These are phyloP conservation scores for Ascobolus immersus DNA, from an alignment of 495 filamentous ascomycete species.

Conservation along the genomic window DNA sequence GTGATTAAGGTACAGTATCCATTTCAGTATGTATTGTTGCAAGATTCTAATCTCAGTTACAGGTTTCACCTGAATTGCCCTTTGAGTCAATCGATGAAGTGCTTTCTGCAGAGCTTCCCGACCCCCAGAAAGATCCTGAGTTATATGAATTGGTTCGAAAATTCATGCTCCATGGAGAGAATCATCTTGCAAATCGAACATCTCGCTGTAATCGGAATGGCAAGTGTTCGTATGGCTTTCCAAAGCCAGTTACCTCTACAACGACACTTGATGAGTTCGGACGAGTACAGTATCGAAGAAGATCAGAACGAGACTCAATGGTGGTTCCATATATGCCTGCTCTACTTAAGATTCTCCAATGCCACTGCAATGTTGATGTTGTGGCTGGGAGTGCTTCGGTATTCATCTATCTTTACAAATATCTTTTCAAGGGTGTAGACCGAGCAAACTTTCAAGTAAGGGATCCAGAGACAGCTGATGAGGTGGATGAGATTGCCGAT, in stretches of 20 bases:
- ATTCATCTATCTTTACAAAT: constrained; percentile 9
- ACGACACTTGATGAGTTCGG: constrained; percentile 4
- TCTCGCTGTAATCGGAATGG: constrained; percentile 2
- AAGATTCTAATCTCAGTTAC: background rate
- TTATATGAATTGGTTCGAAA: background rate
- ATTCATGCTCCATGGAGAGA: constrained; percentile 1
- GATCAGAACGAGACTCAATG: constrained; percentile 4
- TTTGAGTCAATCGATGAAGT: background rate
- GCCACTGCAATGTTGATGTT: constrained; percentile 9
- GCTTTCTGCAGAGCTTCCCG: background rate
- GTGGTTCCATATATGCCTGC: constrained; percentile 5
- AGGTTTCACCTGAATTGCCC: constrained; percentile 1
- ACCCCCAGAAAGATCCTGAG: background rate
- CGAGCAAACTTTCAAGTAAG: background rate
- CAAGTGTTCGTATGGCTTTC: constrained; percentile 2
- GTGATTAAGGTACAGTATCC: constrained; percentile 1
- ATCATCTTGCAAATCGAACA: background rate
- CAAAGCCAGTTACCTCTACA: background rate
- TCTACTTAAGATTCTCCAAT: constrained; percentile 3
- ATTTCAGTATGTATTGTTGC: too few relatives aligned
- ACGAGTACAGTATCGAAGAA: background rate
- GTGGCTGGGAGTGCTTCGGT: constrained; percentile 6
- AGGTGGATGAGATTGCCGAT: too few relatives aligned
- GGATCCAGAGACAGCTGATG: too few relatives aligned
- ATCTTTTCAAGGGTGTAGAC: constrained; percentile 9